Base-by-base conservation (phyloP, 805 yeast species). In the Saccharomycopsis vini region DNA sequence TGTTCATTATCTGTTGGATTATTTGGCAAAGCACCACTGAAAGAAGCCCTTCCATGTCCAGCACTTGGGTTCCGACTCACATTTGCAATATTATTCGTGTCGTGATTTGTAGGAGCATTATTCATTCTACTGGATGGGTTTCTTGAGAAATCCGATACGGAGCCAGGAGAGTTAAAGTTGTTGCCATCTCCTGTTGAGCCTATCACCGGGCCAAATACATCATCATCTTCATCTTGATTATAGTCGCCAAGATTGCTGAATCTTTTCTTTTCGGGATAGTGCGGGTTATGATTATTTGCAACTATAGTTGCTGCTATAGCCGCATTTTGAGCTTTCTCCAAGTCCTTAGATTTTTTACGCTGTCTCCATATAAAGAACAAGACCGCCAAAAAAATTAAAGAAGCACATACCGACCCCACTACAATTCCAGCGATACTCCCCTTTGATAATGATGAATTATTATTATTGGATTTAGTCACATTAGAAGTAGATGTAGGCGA, bases 381-480 rank as follows among this genome's bases (percentile, higher is more conserved):
- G 15, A 49, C 50, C 9, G 44, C 44, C 4, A 39, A 5, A 20
- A 46, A 44, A 9, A 43, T 33, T 15, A n/a, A 13, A 4, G 42
- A 39, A 12, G 50, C 52, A 5, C 42, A 43, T 15, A 46, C 46
- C 2, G 38, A 48, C 6, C 52, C 52, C 10, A 46, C 42, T 3
- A 38, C 46, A 26, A 49, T 46, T 16, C 52, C 52, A 16, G 52
- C 52, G 28, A 46, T 44, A 6, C 41, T 46, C 12, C 52, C 52
- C 5, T 32, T 29, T 18, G 45, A 36, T 16, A 47, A 26, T 4
- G 16, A 10, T 23, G 15, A 12, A 21, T 24, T 26, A 2, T 13
- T 23, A 24, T 36, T 36, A 19, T 16, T 23, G 9, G 20, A n/a
- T 4, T 7, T n/a, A 12, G 15, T 28, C 34, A 15, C 18, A 15